These are phyloP conservation scores for Pilatotrama ljubarskyi DNA, from an alignment of 768 basidiomycete genomes.

Conservation along the genomic window DNA sequence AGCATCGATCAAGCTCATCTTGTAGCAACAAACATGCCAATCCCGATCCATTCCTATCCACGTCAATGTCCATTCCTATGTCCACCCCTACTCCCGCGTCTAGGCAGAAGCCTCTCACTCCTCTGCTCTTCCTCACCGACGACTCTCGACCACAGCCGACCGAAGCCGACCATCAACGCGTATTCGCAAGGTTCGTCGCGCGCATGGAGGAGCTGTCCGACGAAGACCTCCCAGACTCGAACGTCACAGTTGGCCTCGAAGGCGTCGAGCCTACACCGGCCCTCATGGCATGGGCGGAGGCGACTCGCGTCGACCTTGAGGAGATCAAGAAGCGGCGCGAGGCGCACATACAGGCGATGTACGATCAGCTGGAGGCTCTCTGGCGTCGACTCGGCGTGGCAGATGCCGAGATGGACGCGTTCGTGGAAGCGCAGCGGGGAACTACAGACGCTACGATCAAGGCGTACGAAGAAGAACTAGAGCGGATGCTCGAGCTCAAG, in stretches of 20 bases:
- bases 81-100: slow-evolving; percentile 38
- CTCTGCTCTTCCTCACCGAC: slow-evolving; percentile 38
- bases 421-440: slow-evolving; percentile 85
- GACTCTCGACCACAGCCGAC: slow-evolving; percentile 6
- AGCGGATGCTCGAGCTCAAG: slow-evolving; percentile 87
- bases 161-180: slow-evolving; percentile 53
- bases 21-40: slow-evolving; percentile 28
- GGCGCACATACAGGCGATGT: slow-evolving; percentile 86
- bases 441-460: slow-evolving; percentile 73
- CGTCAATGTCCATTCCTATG: slow-evolving; percentile 29
- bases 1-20: slow-evolving; percentile 35
- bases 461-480: slow-evolving; percentile 88
- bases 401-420: slow-evolving; percentile 84
- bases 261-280: slow-evolving; percentile 76
- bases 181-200: slow-evolving; percentile 63
- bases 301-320: slow-evolving; percentile 58
- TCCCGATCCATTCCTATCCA: slow-evolving; percentile 40
- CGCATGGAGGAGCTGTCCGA: slow-evolving; percentile 59
- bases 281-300: slow-evolving; percentile 72
- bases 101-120: slow-evolving; percentile 31
- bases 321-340: slow-evolving; percentile 77
- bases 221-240: slow-evolving; percentile 43
- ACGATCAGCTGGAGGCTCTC: slow-evolving; percentile 87
- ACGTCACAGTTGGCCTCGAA: slow-evolving; percentile 55
- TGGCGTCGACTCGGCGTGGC: slow-evolving; percentile 86